These are phyloP conservation scores for Alternaria triticina DNA, from an alignment of 2,329 filamentous ascomycete species.

Conservation along the genomic window DNA sequence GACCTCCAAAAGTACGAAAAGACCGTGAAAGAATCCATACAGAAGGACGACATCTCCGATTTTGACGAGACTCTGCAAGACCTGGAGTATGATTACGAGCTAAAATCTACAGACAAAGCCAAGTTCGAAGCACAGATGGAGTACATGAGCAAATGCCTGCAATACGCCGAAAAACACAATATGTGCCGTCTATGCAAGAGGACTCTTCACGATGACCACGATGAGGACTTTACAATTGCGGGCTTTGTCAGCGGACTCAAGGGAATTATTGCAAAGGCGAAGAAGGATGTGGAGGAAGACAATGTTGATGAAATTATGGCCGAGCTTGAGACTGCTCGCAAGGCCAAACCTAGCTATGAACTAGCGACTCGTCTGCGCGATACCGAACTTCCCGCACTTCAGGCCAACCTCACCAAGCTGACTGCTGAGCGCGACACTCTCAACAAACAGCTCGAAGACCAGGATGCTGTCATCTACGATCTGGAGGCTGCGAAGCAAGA, in stretches of 20 bases:
- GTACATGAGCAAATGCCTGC: conserved; percentile 74
- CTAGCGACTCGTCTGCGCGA: conserved; percentile 71
- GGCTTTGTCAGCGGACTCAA: conserved; percentile 72
- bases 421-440: conserved; percentile 47
- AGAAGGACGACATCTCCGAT: conserved; percentile 47
- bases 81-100: conserved; percentile 59
- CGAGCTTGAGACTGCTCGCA: conserved; percentile 65
- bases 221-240: conserved; percentile 59
- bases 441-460: conserved; percentile 59
- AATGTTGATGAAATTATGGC: conserved; percentile 68
- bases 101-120: conserved; percentile 67
- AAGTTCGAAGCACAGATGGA: conserved; percentile 72
- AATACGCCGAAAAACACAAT: conserved; percentile 70
- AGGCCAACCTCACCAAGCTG: conserved; percentile 66
- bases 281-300: conserved; percentile 65
- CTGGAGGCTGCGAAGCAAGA: conserved; percentile 71
- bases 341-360: conserved; percentile 68
- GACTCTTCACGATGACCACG: conserved; percentile 64
- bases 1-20: conserved; percentile 69
- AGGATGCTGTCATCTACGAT: conserved; percentile 71
- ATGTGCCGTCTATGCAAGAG: conserved; percentile 79
- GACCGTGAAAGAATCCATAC: conserved; percentile 63
- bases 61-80: conserved; percentile 61
- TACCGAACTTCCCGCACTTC: conserved; percentile 72
- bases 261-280: conserved; percentile 56